These are phyloP conservation scores for Mortierella sp. DNA, from an alignment of 371 early-diverging fungal genomes.

Conservation along the genomic window DNA sequence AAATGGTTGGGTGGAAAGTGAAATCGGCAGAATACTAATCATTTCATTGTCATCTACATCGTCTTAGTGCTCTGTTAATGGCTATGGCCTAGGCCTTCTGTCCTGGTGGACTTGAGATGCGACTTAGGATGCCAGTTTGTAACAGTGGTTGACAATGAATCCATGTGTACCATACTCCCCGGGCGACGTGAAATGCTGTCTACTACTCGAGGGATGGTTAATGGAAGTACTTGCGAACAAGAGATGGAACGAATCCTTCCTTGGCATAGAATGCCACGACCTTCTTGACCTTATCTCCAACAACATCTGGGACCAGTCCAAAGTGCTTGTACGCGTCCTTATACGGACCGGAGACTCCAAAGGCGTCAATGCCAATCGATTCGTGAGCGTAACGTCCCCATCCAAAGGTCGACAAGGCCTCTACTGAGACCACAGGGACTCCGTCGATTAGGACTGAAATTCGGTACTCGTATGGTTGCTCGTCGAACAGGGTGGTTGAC, in stretches of 20 bases:
- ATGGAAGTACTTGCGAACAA: slow-evolving; percentile 53
- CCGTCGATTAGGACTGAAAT: slow-evolving; percentile 83
- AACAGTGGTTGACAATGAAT: too few species aligned
- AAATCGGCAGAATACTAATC: too few species aligned
- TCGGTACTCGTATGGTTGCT: slow-evolving; percentile 90
- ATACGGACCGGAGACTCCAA: slow-evolving; percentile 94
- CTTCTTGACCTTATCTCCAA: slow-evolving; percentile 83
- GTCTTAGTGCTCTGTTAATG: slow-evolving; percentile 72
- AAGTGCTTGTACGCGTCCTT: slow-evolving; percentile 84
- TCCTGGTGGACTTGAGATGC: slow-evolving; percentile 77
- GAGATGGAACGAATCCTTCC: slow-evolving; percentile 39
- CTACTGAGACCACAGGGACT: slow-evolving; percentile 89
- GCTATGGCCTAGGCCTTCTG: slow-evolving; percentile 78
- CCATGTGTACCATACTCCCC: too few species aligned
- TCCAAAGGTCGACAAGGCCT: slow-evolving; percentile 94
- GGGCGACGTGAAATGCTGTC: too few species aligned
- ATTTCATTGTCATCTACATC: background rate
- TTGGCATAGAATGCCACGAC: slow-evolving; percentile 79
- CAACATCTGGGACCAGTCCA: slow-evolving; percentile 80
- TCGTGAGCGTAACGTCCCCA: slow-evolving; percentile 96
- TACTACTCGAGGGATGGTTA: too few species aligned
- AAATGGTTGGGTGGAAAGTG: too few species aligned
- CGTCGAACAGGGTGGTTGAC: slow-evolving; percentile 94
- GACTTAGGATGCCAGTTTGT: background rate
- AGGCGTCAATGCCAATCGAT: slow-evolving; percentile 94